Evolutionary conservation across 2,329 filamentous ascomycete species (phyloP), one percentile per base, ranked within the genome.

Genomic region (Neurospora sp.): DNA sequence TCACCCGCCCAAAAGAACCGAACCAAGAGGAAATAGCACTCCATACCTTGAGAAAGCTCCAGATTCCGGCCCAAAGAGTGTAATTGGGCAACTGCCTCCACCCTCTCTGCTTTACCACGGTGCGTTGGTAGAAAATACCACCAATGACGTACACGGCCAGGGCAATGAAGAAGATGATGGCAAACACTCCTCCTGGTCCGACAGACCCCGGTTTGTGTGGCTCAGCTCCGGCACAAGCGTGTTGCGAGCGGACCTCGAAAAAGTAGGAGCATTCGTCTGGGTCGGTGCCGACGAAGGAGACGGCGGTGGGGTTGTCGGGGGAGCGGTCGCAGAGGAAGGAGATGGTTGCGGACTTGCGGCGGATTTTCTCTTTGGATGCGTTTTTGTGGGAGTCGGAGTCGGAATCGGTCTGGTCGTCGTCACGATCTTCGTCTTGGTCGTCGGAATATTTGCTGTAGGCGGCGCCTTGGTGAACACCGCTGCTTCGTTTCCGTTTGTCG

Each of bases 21-120:
- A 46, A 11, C 17, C 33, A 39, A 76, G 68, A 74, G 77, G 70
- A 74, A 73, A 72, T 72, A 75, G 6, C 36, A 66, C 17, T 5
- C 12, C 87, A 83, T 87, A 96, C 95, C 84, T 87, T 91, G 76
- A 97, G 82, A 79, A 97, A 97, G 75, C 86, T 89, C 81, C 92
- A 89, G 72, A 97, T 92, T 69, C 93, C 91, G 38, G 92, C 89
- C 96, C 96, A 99, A 75, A 97, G 87, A 75, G 88, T 89, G 82
- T 96, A 97, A 82, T 99, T 98, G 68, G 96, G 96, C 75, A 97
- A 83, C 80, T 99, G 96, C 75, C 92, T 88, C 96, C 95, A 98
- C 66, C 96, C 96, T 72, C 96, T 87, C 75, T 97, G 93, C 79
- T 99, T 92, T 81, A 94, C 91, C 70, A 99, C 94, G 39, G 93